Conservation (phyloP, 495 filamentous ascomycete species). For the Trichoderma erinaceum region DNA sequence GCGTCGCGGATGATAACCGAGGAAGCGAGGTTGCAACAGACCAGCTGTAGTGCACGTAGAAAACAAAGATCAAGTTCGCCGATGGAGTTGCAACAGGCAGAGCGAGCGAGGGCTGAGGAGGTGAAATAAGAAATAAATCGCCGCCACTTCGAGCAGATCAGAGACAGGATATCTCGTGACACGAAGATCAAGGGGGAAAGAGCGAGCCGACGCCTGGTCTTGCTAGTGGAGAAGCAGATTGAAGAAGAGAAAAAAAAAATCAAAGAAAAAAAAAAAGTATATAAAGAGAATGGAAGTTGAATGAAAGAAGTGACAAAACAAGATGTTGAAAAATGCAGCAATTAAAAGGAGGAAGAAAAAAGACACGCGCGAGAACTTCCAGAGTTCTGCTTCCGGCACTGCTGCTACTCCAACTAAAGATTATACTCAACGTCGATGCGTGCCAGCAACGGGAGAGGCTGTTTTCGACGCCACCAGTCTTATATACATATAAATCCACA, state of each 20-base stretch:
- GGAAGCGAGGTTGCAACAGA: neutral
- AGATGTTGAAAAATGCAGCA: constrained; percentile 17
- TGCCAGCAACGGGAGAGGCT: constrained; percentile 27
- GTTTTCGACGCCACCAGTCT: neutral
- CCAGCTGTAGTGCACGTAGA: constrained; percentile 4
- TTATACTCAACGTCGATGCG: neutral
- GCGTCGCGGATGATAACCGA: neutral
- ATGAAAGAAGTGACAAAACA: constrained; percentile 19
- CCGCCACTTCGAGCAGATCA: neutral
- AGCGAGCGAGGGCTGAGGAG: neutral
- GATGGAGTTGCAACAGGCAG: neutral
- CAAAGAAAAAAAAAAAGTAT: constrained; percentile 21
- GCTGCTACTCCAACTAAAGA: constrained; percentile 20
- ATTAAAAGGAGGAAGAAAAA: constrained; percentile 14
- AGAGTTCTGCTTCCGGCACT: constrained; percentile 42
- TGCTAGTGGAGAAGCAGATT: neutral
- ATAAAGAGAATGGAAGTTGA: constrained; percentile 17
- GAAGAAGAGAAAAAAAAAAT: constrained; percentile 8
- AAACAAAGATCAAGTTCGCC: neutral
- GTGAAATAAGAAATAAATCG: neutral
- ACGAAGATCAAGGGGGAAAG: constrained; percentile 4
- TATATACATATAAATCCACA: neutral
- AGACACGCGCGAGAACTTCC: constrained; percentile 43
- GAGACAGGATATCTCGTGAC: neutral
- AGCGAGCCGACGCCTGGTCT: constrained; percentile 2